Percentiles rank a stretch among this genome's conserved stretches.
phyloP scores from a whole-genome alignment of 192 early-diverging fungal genomes.

The Mortierella claussenii region DNA sequence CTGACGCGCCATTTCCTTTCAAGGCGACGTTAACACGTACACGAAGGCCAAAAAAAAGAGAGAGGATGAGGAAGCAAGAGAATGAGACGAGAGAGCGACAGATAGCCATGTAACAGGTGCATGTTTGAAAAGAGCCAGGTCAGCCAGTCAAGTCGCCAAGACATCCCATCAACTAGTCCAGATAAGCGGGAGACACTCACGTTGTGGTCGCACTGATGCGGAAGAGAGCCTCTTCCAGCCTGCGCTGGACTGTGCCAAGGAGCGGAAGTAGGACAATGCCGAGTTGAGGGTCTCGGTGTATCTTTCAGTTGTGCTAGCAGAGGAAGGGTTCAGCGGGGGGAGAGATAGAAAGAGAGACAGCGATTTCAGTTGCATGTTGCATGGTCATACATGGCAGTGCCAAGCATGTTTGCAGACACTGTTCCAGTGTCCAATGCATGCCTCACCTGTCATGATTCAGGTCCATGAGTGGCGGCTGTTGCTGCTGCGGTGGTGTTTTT shows the following conservation, averaged over 20 bases:
- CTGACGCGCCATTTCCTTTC: conserved; percentile 25
- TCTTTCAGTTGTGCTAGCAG: conserved; percentile 31
- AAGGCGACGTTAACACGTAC: not conserved
- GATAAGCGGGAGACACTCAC: conserved; percentile 23
- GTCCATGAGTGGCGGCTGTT: conserved; percentile 18
- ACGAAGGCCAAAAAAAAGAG: not conserved
- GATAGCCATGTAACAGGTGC: not conserved
- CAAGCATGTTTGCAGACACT: not conserved
- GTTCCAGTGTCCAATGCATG: not conserved
- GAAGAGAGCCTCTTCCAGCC: conserved; percentile 52
- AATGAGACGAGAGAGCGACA: not conserved
- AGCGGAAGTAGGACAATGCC: conserved; percentile 47
- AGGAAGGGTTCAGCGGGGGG: not conserved
- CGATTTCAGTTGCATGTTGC: no score
- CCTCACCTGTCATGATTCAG: conserved; percentile 51
- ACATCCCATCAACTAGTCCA: no score
- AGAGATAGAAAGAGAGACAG: not conserved
- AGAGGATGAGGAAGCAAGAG: not conserved
- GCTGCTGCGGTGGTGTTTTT: not conserved
- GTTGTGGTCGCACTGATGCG: conserved; percentile 25
- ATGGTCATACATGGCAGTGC: not conserved
- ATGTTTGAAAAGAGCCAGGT: no score
- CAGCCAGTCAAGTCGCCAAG: no score
- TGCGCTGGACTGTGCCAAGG: conserved; percentile 41
- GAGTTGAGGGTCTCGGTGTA: conserved; percentile 50